These are phyloP conservation scores for Zygnema cylindricum DNA, from an alignment of 139 green algal species.

Conservation along the genomic window DNA sequence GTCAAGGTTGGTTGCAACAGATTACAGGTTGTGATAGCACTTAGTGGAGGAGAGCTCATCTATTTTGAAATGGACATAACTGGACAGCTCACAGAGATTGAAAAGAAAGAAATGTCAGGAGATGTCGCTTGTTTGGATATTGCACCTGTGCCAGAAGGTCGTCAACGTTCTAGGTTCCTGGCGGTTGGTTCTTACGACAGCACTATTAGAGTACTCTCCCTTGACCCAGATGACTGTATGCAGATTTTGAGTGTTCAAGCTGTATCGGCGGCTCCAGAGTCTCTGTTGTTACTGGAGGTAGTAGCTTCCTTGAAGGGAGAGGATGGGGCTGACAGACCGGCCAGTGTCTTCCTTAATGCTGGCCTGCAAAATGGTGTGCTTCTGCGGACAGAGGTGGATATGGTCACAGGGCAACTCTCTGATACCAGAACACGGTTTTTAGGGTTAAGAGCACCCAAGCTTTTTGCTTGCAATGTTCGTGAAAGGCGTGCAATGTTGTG, in stretches of 20 bases:
- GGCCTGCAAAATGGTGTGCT: conserved; percentile 94
- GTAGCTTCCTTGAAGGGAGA: conserved; percentile 41
- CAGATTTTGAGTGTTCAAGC: conserved; percentile 72
- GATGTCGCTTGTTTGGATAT: conserved; percentile 89
- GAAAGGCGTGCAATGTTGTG: conserved; percentile 88
- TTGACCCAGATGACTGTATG: conserved; percentile 86
- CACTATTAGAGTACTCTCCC: conserved; percentile 85
- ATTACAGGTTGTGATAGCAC: conserved; percentile 74
- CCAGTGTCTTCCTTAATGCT: conserved; percentile 88
- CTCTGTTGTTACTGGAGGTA: conserved; percentile 62
- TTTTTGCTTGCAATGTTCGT: conserved; percentile 68
- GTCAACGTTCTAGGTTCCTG: conserved; percentile 81
- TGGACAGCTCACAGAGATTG: conserved; percentile 86
- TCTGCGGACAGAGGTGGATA: conserved; percentile 90
- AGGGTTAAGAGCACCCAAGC: conserved; percentile 80
- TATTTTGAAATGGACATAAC: conserved; percentile 94
- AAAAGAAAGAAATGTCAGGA: conserved; percentile 90
- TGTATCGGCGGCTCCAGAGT: conserved; percentile 51
- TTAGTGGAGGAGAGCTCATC: conserved; percentile 89
- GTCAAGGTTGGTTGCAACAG: conserved; percentile 62
- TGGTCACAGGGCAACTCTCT: conserved; percentile 74
- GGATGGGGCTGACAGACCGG: conserved; percentile 60
- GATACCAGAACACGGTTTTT: conserved; percentile 95
- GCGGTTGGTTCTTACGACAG: conserved; percentile 86
- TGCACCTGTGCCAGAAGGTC: conserved; percentile 80